These are phyloP conservation scores for Candida ascalaphidarum DNA, from an alignment of 805 yeast genomes.

Conservation along the genomic window DNA sequence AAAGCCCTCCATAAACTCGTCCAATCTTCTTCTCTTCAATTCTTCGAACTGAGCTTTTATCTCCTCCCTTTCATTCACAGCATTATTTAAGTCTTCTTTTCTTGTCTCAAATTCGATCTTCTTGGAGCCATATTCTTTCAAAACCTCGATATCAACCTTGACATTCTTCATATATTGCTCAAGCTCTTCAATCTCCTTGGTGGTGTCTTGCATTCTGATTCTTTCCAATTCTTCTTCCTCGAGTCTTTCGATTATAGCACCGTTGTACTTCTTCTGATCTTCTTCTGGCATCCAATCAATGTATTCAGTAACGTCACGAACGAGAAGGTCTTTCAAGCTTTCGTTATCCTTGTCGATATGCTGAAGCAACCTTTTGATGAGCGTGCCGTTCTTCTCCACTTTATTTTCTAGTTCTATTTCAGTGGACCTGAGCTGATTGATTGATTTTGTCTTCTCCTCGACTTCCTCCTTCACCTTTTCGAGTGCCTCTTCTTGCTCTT, in stretches of 20 bases:
- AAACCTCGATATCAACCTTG: constrained; percentile 61
- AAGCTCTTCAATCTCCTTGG: constrained; percentile 42
- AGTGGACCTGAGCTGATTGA: constrained; percentile 50
- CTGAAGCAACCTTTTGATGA: constrained; percentile 27
- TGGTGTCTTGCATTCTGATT: constrained; percentile 40
- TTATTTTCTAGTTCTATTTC: constrained; percentile 62
- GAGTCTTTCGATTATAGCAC: constrained; percentile 32
- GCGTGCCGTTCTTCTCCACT: constrained; percentile 45
- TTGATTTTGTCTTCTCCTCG: constrained; percentile 33
- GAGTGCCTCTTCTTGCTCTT: constrained; percentile 29
- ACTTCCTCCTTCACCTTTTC: constrained; percentile 21
- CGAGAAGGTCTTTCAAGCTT: constrained; percentile 34
- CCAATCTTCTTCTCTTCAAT: constrained; percentile 63
- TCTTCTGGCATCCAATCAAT: constrained; percentile 42
- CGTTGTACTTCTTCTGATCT: constrained; percentile 25
- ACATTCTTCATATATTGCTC: constrained; percentile 49
- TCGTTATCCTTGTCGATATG: constrained; percentile 29
- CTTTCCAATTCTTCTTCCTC: constrained; percentile 42
- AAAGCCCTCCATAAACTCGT: constrained; percentile 93
- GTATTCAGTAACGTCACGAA: constrained; percentile 47
- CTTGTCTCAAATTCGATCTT: constrained; percentile 56
- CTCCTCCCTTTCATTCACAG: constrained; percentile 60
- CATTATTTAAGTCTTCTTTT: constrained; percentile 55
- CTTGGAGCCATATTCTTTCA: constrained; percentile 69
- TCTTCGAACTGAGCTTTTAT: constrained; percentile 56